Conservation (phyloP, 108 stramenopile species). For the Fragilariopsis cylindrus region DNA sequence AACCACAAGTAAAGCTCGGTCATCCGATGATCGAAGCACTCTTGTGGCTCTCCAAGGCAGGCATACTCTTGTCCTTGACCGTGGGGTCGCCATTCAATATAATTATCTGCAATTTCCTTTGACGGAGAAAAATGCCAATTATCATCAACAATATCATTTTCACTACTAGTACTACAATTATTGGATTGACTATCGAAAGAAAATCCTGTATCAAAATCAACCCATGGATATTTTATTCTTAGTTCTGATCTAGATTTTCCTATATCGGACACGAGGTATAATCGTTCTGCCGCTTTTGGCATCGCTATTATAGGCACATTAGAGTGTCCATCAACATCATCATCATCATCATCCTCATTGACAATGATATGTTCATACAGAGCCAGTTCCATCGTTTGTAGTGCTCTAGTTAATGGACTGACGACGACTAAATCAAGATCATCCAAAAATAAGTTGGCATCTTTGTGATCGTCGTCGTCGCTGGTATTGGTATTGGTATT, state of each 20-base stretch:
- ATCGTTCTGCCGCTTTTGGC: constrained; percentile 54
- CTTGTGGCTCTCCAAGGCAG: constrained; percentile 53
- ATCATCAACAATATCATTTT: constrained; percentile 3
- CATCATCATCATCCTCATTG: too few relatives aligned
- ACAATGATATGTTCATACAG: constrained; percentile 25
- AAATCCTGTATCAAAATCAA: constrained; percentile 49
- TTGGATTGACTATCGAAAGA: background rate
- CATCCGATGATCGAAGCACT: constrained; percentile 57
- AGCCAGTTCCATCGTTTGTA: constrained; percentile 53
- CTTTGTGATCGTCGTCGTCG: background rate
- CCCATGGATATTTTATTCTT: constrained; percentile 22
- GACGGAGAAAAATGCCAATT: constrained; percentile 25
- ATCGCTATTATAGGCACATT: constrained; percentile 38
- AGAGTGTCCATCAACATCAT: background rate
- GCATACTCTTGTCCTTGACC: constrained; percentile 55
- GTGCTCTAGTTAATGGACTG: constrained; percentile 57
- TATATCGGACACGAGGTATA: constrained; percentile 56
- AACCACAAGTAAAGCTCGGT: constrained; percentile 40
- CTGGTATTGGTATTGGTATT: background rate
- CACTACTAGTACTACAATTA: constrained; percentile 19
- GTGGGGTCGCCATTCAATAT: constrained; percentile 56
- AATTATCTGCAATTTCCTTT: constrained; percentile 21
- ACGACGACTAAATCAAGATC: constrained; percentile 47
- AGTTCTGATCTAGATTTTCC: constrained; percentile 40
- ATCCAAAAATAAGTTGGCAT: constrained; percentile 10